Evolutionary conservation across 345 rosid species (phyloP).

Genomic region (Dipteronia dyeriana): DNA sequence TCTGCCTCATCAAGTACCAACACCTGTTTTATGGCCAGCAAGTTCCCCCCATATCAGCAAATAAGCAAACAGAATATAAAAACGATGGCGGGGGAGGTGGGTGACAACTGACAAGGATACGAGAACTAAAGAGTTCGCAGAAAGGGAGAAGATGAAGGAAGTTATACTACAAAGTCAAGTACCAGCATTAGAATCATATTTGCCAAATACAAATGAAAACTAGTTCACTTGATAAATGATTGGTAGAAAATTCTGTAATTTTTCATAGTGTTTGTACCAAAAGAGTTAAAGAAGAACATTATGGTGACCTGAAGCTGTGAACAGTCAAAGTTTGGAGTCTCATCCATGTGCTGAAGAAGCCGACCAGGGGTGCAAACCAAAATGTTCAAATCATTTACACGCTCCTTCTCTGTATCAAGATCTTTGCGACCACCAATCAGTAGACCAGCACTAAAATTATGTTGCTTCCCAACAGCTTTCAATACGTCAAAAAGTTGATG

Average conservation of each 20-base stretch:
- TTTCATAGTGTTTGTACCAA: not conserved
- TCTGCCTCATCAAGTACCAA: conserved; percentile 99
- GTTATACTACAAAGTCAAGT: not conserved
- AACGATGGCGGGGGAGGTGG: not conserved
- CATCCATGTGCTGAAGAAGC: conserved; percentile 97
- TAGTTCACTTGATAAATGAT: conserved; percentile 1
- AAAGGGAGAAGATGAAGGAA: not conserved
- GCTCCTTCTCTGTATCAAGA: conserved; percentile 75
- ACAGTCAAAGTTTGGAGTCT: conserved; percentile 93
- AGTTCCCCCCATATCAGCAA: conserved; percentile 38
- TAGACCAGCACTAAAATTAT: conserved; percentile 82
- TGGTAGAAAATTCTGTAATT: not conserved
- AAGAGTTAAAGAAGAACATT: not conserved
- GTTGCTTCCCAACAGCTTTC: conserved; percentile 73
- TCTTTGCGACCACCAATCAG: conserved; percentile 92
- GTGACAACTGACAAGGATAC: not conserved
- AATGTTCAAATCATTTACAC: conserved; percentile 73
- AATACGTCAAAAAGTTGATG: conserved; percentile 79
- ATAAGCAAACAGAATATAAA: not conserved
- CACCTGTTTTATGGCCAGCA: conserved; percentile 61
- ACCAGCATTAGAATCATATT: not conserved
- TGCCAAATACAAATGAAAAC: not conserved
- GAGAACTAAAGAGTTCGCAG: not conserved
- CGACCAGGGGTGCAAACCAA: conserved; percentile 96
- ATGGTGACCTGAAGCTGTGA: conserved; percentile 80